Percentiles rank a stretch among this genome's conserved stretches.
Conservation (phyloP, 2,329 filamentous ascomycete genomes). For the Colletotrichum siamense region DNA sequence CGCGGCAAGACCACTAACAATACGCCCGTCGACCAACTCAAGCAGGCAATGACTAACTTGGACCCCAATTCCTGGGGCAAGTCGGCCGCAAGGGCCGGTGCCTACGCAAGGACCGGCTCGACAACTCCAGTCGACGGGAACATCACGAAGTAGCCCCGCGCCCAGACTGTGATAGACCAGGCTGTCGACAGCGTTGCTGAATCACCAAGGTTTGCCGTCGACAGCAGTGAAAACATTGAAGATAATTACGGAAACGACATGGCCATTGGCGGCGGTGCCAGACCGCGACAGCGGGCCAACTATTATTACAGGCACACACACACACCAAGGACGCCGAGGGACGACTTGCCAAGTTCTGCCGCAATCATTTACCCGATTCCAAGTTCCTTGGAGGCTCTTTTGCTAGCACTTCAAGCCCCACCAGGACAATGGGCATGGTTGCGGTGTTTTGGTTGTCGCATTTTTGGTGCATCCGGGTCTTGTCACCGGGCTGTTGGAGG, state of each 20-base stretch:
- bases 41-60: neutral
- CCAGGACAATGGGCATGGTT: neutral
- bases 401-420: neutral
- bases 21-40: neutral
- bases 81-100: neutral
- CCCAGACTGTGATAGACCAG: neutral
- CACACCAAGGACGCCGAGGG: neutral
- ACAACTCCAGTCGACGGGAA: neutral
- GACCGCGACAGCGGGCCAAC: neutral
- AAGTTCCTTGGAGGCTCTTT: neutral
- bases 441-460: neutral
- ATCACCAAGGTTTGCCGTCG: neutral
- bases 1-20: neutral
- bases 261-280: fast-evolving
- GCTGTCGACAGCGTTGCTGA: neutral
- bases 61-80: neutral
- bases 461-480: neutral
- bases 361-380: neutral
- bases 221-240: neutral
- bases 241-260: neutral
- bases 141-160: neutral
- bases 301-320: neutral
- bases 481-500: neutral
- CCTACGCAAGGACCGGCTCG: neutral
- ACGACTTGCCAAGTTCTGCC: neutral